Evolutionary conservation across 768 basidiomycete species (phyloP), one percentile per base, ranked within the genome.

Genomic region (Guyanaporus albipodus): DNA sequence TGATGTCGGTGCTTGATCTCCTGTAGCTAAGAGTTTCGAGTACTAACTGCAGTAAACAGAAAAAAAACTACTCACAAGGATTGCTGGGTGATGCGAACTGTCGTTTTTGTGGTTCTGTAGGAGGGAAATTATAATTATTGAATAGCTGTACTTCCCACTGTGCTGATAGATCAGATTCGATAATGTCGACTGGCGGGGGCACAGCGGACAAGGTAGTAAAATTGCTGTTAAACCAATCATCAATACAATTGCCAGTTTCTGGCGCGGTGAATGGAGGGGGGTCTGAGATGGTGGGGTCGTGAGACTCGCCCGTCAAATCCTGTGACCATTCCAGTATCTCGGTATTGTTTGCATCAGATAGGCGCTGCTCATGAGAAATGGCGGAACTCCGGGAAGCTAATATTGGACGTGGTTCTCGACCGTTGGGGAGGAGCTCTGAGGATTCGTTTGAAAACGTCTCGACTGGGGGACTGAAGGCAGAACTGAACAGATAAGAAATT

Each of bases 181-280:
- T 46, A 0, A 55, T 50, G 22, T 57, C 50, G 1, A 61, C 62
- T 1, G 52, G 49, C 5, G 52, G 52, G 2, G 63, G 64, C 1
- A 63, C 31, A 1, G 65, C 45, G 21, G 68, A 67, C 1, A 58
- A 10, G 26, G 31, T 2, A n/a, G 48, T 45, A 31, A 66, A 59
- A 27, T 54, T 54, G 9, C 46, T 45, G 0, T 60, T 54, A 17
- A 69, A 69, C 73, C 70, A 74, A n/a, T 64, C 60, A 10, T 72
- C 67, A 15, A 69, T 47, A 1, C 49, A 46, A 11, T 50, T 27
- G 4, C 57, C 60, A 4, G 54, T 54, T n/a, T 55, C 46, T 1
- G 49, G 8, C 2, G 55, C 38, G 24, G 26, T 45, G 40, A 17
- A 56, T 14, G 24, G 67, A 1, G 67, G 53, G 18, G 71, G 59